Evolutionary conservation across 345 rosid genomes (phyloP), one percentile per base, ranked within the genome.

Genomic region (Bruguiera parviflora): DNA sequence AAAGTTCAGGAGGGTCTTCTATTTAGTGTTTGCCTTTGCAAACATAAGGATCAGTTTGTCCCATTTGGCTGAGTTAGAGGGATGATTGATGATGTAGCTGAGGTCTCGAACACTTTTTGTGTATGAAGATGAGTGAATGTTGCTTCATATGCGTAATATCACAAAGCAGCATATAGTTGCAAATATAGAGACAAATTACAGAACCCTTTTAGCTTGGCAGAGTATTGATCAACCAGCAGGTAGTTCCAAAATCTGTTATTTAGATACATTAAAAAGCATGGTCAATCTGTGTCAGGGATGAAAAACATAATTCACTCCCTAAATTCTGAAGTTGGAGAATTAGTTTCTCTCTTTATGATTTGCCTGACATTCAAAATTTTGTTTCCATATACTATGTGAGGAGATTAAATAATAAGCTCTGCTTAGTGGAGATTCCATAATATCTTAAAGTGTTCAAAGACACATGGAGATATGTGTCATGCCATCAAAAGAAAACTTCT

Each of bases 241-340:
- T 19, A 21, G 6, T 32, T 35, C 22, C 51, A 0, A 66, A 53
- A 20, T 66, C 16, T 53, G 6, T 27, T 46, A 24, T 58, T 24
- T 67, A 19, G 53, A 8, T 32, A 37, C 16, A 43, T 43, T 43
- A 67, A 47, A 55, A 66, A 66, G 47, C 32, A 67, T 18, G 53
- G 15, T 65, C 25, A 22, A 43, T 43, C 49, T 13, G 49, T 15
- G 59, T 21, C 25, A 28, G 7, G 24, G 46, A 27, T 25, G 18
- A 28, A 28, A 10, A 24, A 19, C 25, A 20, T 37, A 18, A 8
- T 9, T 57, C 31, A 31, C 4, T 0, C 15, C 20, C 22, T 29
- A 51, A 46, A 27, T 46, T 64, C 18, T 64, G 10, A 46, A 63
- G 58, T 28, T 63, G 75, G 33, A 63, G 19, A 21, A 18, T 67